Conservation (phyloP, 148 eudicot species). For the Linanthus parryae region DNA sequence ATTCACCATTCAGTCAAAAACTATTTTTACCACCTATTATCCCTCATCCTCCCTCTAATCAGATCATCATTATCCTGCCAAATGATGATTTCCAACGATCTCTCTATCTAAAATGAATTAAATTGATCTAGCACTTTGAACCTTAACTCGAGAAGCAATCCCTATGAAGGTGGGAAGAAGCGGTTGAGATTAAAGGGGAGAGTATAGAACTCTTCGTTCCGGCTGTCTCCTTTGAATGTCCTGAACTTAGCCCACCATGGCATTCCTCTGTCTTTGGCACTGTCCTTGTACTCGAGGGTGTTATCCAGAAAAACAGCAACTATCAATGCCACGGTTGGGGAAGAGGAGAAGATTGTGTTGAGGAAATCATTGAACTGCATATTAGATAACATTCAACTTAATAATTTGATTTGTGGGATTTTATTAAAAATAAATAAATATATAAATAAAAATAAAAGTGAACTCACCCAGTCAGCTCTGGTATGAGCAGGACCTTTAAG, state of each 20-base stretch:
- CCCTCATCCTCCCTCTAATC: too few species aligned
- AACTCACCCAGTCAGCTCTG: constrained; percentile 94
- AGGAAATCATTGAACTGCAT: constrained; percentile 94
- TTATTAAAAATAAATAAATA: too few species aligned
- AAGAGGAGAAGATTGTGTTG: constrained; percentile 81
- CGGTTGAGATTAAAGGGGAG: constrained; percentile 95
- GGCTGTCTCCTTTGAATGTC: constrained; percentile 84
- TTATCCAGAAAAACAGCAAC: constrained; percentile 88
- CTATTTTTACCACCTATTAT: too few species aligned
- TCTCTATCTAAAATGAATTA: too few species aligned
- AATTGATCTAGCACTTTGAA: too few species aligned
- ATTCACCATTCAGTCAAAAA: too few species aligned
- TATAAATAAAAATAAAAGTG: too few species aligned
- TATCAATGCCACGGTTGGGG: constrained; percentile 84
- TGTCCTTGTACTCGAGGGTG: constrained; percentile 91
- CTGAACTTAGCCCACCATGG: constrained; percentile 99
- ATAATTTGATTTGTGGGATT: too few species aligned
- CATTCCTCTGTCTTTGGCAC: constrained; percentile 90
- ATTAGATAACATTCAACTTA: too few species aligned
- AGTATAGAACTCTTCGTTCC: constrained; percentile 94
- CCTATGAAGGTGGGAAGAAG: constrained; percentile 94
- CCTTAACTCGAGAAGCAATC: too few species aligned
- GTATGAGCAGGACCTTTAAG: constrained; percentile 93
- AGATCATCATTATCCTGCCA: too few species aligned
- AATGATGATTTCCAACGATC: too few species aligned